phyloP scores from a whole-genome alignment of 1,284 basidiomycete genomes.

The Earliella scabrosa region DNA sequence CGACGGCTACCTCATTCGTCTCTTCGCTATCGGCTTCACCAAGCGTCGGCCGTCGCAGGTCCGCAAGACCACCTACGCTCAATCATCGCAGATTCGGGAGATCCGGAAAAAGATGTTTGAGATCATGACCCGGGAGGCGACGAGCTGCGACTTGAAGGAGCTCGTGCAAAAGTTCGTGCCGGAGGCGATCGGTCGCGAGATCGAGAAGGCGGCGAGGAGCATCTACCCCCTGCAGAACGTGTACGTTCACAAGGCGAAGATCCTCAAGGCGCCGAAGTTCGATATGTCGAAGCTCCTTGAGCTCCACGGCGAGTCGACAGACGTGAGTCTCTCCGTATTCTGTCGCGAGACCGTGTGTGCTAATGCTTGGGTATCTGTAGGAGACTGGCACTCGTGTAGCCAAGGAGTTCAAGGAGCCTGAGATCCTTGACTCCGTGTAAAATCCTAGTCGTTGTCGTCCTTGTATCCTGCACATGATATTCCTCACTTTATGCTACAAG shows the following conservation, averaged over 20 bases:
- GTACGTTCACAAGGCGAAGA: conserved; percentile 97
- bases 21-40: conserved; percentile 99
- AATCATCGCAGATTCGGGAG: conserved; percentile 94
- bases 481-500: conserved; percentile 42
- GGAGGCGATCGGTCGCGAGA: conserved; percentile 99
- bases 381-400: conserved; percentile 88
- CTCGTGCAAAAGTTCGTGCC: conserved; percentile 98
- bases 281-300: conserved; percentile 95
- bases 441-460: conserved; percentile 42
- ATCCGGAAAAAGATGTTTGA: conserved; percentile 99
- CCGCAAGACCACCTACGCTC: conserved; percentile 99
- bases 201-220: conserved; percentile 96
- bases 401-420: conserved; percentile 94
- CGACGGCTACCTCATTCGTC: conserved; percentile 98
- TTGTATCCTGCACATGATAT: conserved; percentile 47
- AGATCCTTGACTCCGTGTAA: conserved; percentile 84
- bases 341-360: background rate
- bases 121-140: conserved; percentile 97
- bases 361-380: conserved; percentile 45
- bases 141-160: conserved; percentile 97
- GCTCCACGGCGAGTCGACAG: conserved; percentile 92
- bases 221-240: conserved; percentile 99
- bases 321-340: conserved; percentile 60
- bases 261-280: conserved; percentile 97
- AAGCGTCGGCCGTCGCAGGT: conserved; percentile 97